phyloP scores from a whole-genome alignment of 2,329 filamentous ascomycete genomes.

The Fusarium pseudonygamai region DNA sequence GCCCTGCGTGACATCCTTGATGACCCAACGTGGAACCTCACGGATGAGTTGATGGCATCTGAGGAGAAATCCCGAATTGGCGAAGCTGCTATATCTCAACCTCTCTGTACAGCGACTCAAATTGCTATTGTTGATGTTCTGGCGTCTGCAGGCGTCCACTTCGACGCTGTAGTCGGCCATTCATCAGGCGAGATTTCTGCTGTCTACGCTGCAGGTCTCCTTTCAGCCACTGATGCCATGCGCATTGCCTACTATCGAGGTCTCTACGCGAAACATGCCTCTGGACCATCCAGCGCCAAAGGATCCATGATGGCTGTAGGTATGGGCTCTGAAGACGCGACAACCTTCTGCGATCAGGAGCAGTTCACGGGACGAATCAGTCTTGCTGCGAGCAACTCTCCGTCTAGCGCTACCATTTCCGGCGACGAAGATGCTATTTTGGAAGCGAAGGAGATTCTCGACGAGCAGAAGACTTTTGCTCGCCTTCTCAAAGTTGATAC shows the following conservation, averaged over 20 bases:
- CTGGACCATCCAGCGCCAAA: neutral
- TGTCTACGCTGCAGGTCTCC: neutral
- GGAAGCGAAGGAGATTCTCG: neutral
- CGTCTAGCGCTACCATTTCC: neutral
- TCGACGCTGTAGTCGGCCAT: neutral
- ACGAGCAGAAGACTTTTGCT: neutral
- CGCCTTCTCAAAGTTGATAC: slow-evolving; percentile 5
- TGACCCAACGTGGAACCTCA: neutral
- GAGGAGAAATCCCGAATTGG: neutral
- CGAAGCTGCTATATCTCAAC: slow-evolving; percentile 4
- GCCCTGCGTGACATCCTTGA: neutral
- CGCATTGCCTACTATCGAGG: slow-evolving; percentile 4
- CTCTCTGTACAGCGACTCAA: neutral
- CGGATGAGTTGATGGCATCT: neutral
- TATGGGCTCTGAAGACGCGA: neutral
- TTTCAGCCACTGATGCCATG: neutral
- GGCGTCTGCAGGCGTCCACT: neutral
- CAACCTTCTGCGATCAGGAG: neutral
- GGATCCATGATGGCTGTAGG: slow-evolving; percentile 10
- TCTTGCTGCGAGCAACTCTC: slow-evolving; percentile 4
- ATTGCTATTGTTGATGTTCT: neutral
- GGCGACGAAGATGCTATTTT: slow-evolving; percentile 2
- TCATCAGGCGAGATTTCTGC: slow-evolving; percentile 12
- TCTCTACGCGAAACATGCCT: neutral
- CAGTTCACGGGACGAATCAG: neutral